Conservation (phyloP, 202 grass and related monocot genomes). For the Panicum virgatum region DNA sequence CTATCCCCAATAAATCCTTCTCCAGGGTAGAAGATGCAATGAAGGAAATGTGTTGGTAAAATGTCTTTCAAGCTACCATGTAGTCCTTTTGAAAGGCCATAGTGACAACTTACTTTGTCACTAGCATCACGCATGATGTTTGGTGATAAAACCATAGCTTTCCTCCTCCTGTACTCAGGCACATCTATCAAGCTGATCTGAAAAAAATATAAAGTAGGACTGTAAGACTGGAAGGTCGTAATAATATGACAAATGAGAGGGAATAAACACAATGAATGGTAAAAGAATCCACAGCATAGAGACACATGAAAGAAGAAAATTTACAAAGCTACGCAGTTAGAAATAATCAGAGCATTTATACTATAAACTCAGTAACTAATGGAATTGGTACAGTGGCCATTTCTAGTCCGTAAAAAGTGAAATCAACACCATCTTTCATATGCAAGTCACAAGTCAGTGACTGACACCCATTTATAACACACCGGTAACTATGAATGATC, state of each 20-base stretch:
- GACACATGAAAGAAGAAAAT: not conserved
- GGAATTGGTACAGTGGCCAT: not conserved
- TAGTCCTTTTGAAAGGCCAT: not conserved
- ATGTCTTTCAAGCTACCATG: not conserved
- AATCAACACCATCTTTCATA: constrained; percentile 4
- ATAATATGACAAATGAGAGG: not conserved
- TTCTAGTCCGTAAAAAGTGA: not conserved
- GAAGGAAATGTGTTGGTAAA: constrained; percentile 1
- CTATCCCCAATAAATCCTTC: not conserved
- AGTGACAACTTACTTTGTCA: constrained; percentile 65
- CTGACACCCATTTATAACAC: not conserved
- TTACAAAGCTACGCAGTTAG: not conserved
- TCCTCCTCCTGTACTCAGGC: constrained; percentile 71
- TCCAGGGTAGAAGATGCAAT: not conserved
- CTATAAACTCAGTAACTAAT: not conserved
- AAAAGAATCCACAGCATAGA: not conserved
- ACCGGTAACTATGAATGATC: not conserved
- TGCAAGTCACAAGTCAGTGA: not conserved
- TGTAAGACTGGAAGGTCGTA: not conserved
- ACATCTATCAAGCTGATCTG: constrained; percentile 97
- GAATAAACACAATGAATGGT: not conserved
- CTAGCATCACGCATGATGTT: constrained; percentile 87
- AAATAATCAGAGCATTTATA: not conserved
- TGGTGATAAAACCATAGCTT: constrained; percentile 69
- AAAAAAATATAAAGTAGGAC: constrained; percentile 10